Conservation (phyloP, 2,329 filamentous ascomycete genomes). For the Colletotrichum sp. region DNA sequence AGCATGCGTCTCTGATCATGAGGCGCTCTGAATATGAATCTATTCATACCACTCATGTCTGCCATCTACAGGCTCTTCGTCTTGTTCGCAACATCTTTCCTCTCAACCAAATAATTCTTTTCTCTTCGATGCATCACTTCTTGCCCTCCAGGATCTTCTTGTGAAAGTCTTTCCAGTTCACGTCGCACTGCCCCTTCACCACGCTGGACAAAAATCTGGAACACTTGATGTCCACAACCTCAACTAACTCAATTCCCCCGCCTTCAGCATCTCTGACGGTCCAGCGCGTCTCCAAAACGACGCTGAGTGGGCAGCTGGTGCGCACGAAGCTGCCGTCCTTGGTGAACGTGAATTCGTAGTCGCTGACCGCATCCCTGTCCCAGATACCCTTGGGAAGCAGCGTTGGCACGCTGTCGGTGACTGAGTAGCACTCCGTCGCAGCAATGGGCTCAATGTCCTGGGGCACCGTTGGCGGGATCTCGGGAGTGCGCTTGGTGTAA, state of each 20-base stretch:
- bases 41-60: background rate
- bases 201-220: constrained; percentile 53
- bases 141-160: constrained; percentile 43
- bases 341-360: constrained; percentile 57
- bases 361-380: constrained; percentile 59
- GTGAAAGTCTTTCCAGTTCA: constrained; percentile 55
- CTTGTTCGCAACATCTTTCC: background rate
- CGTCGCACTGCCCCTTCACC: constrained; percentile 56
- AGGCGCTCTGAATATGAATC: background rate
- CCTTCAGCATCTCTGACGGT: constrained; percentile 31
- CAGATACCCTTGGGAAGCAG: constrained; percentile 60
- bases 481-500: constrained; percentile 31
- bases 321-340: constrained; percentile 56
- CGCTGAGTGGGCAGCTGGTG: constrained; percentile 54
- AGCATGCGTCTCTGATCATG: background rate
- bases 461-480: constrained; percentile 33
- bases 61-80: background rate
- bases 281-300: constrained; percentile 62
- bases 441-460: constrained; percentile 28
- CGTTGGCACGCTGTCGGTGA: constrained; percentile 55
- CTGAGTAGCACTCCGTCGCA: constrained; percentile 46
- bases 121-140: background rate
- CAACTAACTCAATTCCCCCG: constrained; percentile 47
- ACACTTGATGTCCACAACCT: constrained; percentile 55
- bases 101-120: background rate